Base-by-base conservation (phyloP, 2,329 filamentous ascomycete species). In the Aspergillus pseudonomiae region DNA sequence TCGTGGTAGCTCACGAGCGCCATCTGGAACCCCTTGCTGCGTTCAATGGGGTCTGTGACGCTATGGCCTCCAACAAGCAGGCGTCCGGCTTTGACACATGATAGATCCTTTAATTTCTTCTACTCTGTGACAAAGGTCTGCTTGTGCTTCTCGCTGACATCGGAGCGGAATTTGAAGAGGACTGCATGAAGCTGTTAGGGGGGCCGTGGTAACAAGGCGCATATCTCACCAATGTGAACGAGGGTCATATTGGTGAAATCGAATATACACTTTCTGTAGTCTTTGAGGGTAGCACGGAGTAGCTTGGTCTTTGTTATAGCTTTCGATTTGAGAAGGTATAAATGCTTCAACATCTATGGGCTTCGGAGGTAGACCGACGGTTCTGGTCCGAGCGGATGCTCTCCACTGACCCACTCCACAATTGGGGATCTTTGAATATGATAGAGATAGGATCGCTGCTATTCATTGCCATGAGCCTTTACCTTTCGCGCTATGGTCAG, bases 21-120 rank as follows among this genome's bases (percentile, higher is more conserved):
- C 62, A 81, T 81, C 12, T 87, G 77, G 55, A 80, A 86, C 0
- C 84, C 84, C 64, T 86, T 84, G 71, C 83, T 86, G 21, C 80
- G 76, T 39, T 82, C 82, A 10, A 83, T 80, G 0, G 84, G 84
- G 26, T 82, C 77, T 0, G 84, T 86, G 6, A 86, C 77, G 0
- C 83, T 85, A 0, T 84, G 84, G 0, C 84, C 83, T 0, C 85
- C 85, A 5, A 86, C 84, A 0, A 84, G 70, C 0, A 86, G 78
- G 1, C 79, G 78, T n/a, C 80, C 76, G 14, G 80, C 70, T 56
- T 84, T 79, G 26, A 86, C 84, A 46, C 80, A 84, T 0, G 82
- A 64, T 3, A 86, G 74, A 3, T 70, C 60, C 50, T 83, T 84
- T n/a, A 87, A 77, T 0, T 78, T 79, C 63, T 82, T 84, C 6